These are phyloP conservation scores for Larix kaempferi DNA, from an alignment of 75 land plant species.

Conservation along the genomic window DNA sequence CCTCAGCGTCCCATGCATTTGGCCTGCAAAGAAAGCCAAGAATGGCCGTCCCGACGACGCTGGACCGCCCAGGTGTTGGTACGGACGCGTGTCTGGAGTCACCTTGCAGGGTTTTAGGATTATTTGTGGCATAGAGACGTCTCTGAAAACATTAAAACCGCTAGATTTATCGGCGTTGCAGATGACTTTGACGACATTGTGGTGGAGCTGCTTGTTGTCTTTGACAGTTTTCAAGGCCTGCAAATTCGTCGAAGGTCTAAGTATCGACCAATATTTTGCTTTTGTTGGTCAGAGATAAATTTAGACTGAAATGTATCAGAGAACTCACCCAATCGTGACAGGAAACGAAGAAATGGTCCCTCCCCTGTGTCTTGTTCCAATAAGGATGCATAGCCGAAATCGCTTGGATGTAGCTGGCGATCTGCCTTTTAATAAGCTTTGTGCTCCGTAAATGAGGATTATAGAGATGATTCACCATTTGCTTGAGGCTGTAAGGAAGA, in stretches of 20 bases:
- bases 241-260: background rate
- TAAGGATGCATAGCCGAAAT: constrained; percentile 28
- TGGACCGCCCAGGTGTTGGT: constrained; percentile 33
- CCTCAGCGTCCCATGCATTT: constrained; percentile 67
- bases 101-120: constrained; percentile 20
- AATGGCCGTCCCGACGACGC: constrained; percentile 35
- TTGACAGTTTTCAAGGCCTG: constrained; percentile 30
- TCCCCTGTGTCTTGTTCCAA: constrained; percentile 44
- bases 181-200: constrained; percentile 51
- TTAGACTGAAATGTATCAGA: too few relatives aligned
- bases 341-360: constrained; percentile 52
- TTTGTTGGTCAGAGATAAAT: background rate
- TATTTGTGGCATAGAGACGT: constrained; percentile 63
- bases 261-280: background rate
- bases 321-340: constrained; percentile 54
- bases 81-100: constrained; percentile 7
- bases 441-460: constrained; percentile 19
- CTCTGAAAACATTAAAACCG: constrained; percentile 39
- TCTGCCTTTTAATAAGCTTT: constrained; percentile 25
- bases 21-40: constrained; percentile 78
- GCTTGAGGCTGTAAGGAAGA: constrained; percentile 52
- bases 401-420: constrained; percentile 27
- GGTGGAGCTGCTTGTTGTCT: constrained; percentile 23
- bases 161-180: constrained; percentile 67
- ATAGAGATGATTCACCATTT: constrained; percentile 48